Evolutionary conservation across 441 rosid genomes (phyloP).

Genomic region (Eruca vesicaria): DNA sequence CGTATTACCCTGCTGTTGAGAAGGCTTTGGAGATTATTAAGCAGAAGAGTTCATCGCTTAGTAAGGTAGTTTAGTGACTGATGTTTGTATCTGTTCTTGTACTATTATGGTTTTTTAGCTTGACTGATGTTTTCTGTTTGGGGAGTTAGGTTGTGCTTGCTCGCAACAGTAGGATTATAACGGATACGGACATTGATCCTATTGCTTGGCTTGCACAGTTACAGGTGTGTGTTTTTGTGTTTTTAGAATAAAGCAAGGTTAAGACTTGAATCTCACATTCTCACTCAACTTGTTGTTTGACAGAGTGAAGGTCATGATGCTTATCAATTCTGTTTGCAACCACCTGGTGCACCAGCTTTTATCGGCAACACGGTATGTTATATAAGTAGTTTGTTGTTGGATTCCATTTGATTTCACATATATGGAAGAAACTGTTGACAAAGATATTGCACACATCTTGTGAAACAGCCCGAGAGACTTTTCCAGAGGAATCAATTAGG

Average conservation of each 20-base stretch:
- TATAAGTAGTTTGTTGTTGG: background rate
- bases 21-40: slow-evolving; percentile 74
- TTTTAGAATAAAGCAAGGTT: background rate
- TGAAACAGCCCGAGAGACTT: slow-evolving; percentile 96
- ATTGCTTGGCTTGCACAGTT: slow-evolving; percentile 77
- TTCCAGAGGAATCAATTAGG: slow-evolving; percentile 74
- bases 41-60: slow-evolving; percentile 53
- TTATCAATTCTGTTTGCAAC: slow-evolving; percentile 92
- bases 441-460: slow-evolving; percentile 31
- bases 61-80: slow-evolving; percentile 47
- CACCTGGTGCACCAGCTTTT: slow-evolving; percentile 87
- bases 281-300: slow-evolving; percentile 12
- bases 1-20: slow-evolving; percentile 67
- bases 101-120: background rate
- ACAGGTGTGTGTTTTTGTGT: slow-evolving; percentile 46
- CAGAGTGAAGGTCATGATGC: slow-evolving; percentile 84
- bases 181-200: slow-evolving; percentile 71
- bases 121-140: slow-evolving; percentile 15
- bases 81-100: background rate
- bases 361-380: slow-evolving; percentile 89
- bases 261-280: slow-evolving; percentile 15
- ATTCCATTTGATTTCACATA: background rate
- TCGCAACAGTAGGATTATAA: slow-evolving; percentile 76
- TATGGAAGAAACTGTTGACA: background rate
- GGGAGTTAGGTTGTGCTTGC: slow-evolving; percentile 80